Conservation (phyloP, 305 asterid genomes). For the Nicotiana rustica region DNA sequence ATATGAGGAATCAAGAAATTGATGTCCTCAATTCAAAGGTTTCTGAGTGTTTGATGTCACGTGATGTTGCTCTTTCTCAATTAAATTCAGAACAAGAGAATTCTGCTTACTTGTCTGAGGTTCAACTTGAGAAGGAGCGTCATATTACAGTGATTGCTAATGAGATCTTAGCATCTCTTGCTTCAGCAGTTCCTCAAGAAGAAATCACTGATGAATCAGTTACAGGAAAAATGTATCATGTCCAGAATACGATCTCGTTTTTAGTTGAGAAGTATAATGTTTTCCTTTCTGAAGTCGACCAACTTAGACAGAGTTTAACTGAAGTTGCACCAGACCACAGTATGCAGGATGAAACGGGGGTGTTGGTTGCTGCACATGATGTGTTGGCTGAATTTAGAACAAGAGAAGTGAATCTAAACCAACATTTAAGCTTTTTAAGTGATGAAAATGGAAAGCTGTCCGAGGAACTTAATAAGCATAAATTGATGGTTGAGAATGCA, state of each 20-base stretch:
- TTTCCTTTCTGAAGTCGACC: conserved; percentile 63
- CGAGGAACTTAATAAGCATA: conserved; percentile 69
- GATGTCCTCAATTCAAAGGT: conserved; percentile 63
- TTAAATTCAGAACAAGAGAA: conserved; percentile 48
- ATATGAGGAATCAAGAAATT: conserved; percentile 69
- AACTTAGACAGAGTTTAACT: conserved; percentile 61
- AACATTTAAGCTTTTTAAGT: conserved; percentile 60
- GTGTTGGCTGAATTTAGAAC: conserved; percentile 60
- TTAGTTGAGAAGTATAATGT: conserved; percentile 61
- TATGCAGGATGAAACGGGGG: conserved; percentile 61
- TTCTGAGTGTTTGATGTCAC: conserved; percentile 55
- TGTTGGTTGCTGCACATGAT: conserved; percentile 58
- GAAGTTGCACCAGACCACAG: conserved; percentile 59
- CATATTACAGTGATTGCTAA: conserved; percentile 59
- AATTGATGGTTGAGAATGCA: conserved; percentile 59
- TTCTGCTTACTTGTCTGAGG: conserved; percentile 46
- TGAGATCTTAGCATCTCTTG: conserved; percentile 63
- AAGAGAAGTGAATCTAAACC: conserved; percentile 63
- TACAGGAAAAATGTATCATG: conserved; percentile 61
- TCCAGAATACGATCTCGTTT: conserved; percentile 59
- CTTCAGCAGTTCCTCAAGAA: conserved; percentile 53
- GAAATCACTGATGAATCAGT: conserved; percentile 56
- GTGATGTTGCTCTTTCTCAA: conserved; percentile 47
- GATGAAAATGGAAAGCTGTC: conserved; percentile 64
- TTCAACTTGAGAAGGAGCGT: conserved; percentile 56